phyloP scores from a whole-genome alignment of 805 yeast species.

The Candida ulmi region DNA sequence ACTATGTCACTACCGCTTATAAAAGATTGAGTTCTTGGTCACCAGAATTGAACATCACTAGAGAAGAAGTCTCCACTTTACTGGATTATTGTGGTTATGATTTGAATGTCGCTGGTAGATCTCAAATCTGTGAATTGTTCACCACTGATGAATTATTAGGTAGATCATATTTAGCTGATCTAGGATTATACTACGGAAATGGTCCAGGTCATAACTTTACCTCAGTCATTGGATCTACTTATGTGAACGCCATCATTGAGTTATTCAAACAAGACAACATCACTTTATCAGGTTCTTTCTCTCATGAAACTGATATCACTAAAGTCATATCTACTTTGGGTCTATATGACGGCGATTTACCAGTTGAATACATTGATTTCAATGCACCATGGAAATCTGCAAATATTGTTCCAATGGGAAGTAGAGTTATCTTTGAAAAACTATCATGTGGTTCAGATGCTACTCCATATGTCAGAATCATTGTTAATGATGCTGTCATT shows the following conservation, averaged over 20 bases:
- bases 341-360: constrained; percentile 33
- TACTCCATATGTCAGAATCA: constrained; percentile 34
- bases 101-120: constrained; percentile 37
- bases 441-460: constrained; percentile 27
- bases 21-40: constrained; percentile 29
- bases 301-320: constrained; percentile 54
- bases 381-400: constrained; percentile 39
- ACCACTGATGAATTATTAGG: constrained; percentile 42
- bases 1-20: constrained; percentile 21
- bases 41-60: constrained; percentile 35
- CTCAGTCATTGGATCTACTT: constrained; percentile 36
- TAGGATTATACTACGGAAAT: constrained; percentile 37
- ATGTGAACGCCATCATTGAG: constrained; percentile 41
- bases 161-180: constrained; percentile 36
- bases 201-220: constrained; percentile 45
- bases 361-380: constrained; percentile 38
- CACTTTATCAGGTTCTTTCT: constrained; percentile 40
- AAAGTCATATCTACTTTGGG: constrained; percentile 46
- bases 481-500: constrained; percentile 44
- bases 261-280: constrained; percentile 35
- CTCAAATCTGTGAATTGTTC: constrained; percentile 31
- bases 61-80: constrained; percentile 33
- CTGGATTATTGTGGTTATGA: constrained; percentile 47
- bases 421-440: constrained; percentile 40
- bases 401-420: constrained; percentile 51